Percentiles rank a stretch among this genome's conserved stretches.
Evolutionary conservation across 129 eudicot species (phyloP).

Genomic region (Chrysanthemum makinoi): DNA sequence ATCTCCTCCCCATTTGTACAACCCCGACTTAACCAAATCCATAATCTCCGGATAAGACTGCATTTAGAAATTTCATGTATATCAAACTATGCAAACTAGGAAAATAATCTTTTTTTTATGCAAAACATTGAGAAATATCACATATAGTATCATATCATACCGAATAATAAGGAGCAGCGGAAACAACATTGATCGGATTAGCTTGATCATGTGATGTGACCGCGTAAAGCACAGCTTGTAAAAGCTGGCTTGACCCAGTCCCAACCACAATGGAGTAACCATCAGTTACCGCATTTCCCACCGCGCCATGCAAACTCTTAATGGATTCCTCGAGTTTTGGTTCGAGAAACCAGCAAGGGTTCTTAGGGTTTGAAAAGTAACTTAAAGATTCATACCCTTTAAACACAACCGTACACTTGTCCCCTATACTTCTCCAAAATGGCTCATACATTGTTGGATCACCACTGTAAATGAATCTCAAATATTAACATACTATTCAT

Average conservation of each 20-base stretch:
- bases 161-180: slow-evolving; percentile 81
- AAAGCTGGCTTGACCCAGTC: slow-evolving; percentile 84
- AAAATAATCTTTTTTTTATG: neutral
- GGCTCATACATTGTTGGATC: slow-evolving; percentile 75
- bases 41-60: slow-evolving; percentile 59
- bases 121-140: no score
- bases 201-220: slow-evolving; percentile 40
- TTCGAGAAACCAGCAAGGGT: slow-evolving; percentile 73
- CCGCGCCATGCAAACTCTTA: slow-evolving; percentile 53
- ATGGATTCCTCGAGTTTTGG: slow-evolving; percentile 70
- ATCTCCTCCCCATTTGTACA: slow-evolving; percentile 84
- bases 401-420: slow-evolving; percentile 46
- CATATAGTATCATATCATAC: slow-evolving; percentile 27
- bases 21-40: slow-evolving; percentile 46
- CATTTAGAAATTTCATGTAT: neutral
- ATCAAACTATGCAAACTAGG: neutral
- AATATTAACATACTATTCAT: neutral
- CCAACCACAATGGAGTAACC: slow-evolving; percentile 63
- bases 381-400: slow-evolving; percentile 59
- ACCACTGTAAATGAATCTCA: slow-evolving; percentile 45
- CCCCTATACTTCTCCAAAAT: slow-evolving; percentile 59
- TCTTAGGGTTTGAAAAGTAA: slow-evolving; percentile 54
- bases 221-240: slow-evolving; percentile 62
- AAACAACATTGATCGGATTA: slow-evolving; percentile 47
- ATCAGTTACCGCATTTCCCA: slow-evolving; percentile 64